Evolutionary conservation across 1,284 basidiomycete species (phyloP), one percentile per base, ranked within the genome.

Genomic region (Gomphus bonarii): DNA sequence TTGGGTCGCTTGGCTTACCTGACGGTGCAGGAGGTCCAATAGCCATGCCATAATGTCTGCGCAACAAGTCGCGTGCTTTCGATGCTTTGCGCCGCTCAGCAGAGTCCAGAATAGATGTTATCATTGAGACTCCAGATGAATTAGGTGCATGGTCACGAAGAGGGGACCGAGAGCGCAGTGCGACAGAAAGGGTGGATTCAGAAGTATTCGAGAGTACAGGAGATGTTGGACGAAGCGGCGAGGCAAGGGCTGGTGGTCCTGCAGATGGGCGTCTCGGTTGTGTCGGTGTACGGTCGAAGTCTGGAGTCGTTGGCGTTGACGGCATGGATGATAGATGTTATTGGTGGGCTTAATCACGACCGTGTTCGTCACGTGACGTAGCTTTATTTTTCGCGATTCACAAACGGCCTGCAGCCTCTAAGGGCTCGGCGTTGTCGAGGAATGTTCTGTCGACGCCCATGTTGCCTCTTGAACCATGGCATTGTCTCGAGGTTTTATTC

Each of bases 31-130:
- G 87, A 35, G 82, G 81, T 0, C 84, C 82, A 33, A 88, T 71
- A 35, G 82, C 85, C 22, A 92, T 68, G 4, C 89, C 88, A 75
- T 92, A 92, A 65, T 92, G 89, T 63, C 88, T 89, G 64, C 90
- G 75, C 57, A 92, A 65, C 53, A 91, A 66, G 66, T 91, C 87
- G 61, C 85, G 74, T 14, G 88, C 88, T 38, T 48, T n/a, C 82
- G 76, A n/a, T 78, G 75, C 66, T 84, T 85, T 54, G 38, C 54
- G 25, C 52, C 57, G 43, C 18, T 58, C 57, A 14, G 38, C 28
- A 42, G 50, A 57, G 28, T 43, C 42, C 16, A 49, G 51, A 25
- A 47, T 50, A 16, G 62, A 50, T 4, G 60, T 50, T n/a, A 58
- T 61, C 3, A 59, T 50, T 16, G 60, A 58, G 12, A 65, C 38